Conservation (phyloP, 768 basidiomycete species). For the Royoungia palumana region DNA sequence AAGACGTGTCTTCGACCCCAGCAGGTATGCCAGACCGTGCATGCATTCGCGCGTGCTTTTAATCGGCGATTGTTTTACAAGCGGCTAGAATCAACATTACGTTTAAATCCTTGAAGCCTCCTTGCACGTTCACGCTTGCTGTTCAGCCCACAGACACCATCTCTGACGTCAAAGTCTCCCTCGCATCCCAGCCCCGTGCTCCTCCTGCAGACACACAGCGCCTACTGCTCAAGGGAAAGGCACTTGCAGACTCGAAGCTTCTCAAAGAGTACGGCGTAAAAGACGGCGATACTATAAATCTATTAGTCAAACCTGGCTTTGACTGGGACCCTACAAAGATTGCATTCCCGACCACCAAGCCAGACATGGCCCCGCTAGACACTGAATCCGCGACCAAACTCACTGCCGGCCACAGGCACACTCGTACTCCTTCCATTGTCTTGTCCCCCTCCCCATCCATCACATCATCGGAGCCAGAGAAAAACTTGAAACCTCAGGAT, state of each 20-base stretch:
- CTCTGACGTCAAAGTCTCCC: conserved; percentile 69
- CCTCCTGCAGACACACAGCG: conserved; percentile 81
- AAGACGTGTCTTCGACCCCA: conserved; percentile 30
- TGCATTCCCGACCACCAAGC: conserved; percentile 20
- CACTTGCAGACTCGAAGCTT: conserved; percentile 82
- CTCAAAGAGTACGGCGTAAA: conserved; percentile 86
- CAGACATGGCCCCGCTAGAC: conserved; percentile 21
- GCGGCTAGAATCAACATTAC: conserved; percentile 52
- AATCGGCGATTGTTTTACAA: conserved; percentile 12
- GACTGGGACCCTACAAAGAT: conserved; percentile 56
- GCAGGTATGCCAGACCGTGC: conserved; percentile 26
- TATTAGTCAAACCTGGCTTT: conserved; percentile 80
- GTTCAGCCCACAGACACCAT: conserved; percentile 84
- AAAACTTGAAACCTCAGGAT: conserved; percentile 44
- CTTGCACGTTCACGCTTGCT: conserved; percentile 67
- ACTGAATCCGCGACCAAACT: conserved; percentile 23
- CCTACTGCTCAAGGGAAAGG: conserved; percentile 92
- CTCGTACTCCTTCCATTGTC: conserved; percentile 73
- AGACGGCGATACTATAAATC: conserved; percentile 76
- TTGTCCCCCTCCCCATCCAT: conserved; percentile 72
- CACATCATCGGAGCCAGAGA: conserved; percentile 37
- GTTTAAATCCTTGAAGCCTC: conserved; percentile 91
- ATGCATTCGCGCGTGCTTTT: conserved; percentile 2
- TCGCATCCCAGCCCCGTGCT: conserved; percentile 62
- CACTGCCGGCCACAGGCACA: conserved; percentile 42